Evolutionary conservation across 177 flowering plant species (phyloP).

Genomic region (Telopea speciosissima): DNA sequence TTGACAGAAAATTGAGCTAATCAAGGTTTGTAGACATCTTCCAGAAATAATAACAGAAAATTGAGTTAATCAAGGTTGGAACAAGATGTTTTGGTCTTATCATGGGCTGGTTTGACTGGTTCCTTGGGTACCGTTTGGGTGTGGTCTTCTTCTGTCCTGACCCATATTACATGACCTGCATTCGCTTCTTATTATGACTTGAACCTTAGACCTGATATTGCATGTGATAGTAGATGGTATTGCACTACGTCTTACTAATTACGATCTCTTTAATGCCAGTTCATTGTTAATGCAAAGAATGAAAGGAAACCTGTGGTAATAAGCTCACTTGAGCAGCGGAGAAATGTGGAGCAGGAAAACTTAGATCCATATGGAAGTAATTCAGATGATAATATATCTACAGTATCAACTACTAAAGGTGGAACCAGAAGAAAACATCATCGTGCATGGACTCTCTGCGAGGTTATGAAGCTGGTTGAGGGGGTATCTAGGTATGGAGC

Average conservation of each 20-base stretch:
- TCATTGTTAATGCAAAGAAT: slow-evolving; percentile 23
- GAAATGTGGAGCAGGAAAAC: slow-evolving; percentile 22
- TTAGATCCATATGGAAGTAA: slow-evolving; percentile 34
- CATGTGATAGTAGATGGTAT: background rate
- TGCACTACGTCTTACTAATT: background rate
- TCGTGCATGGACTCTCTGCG: slow-evolving; percentile 83
- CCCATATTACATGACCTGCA: background rate
- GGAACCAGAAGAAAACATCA: slow-evolving; percentile 88
- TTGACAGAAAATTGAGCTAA: background rate
- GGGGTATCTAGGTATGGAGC: slow-evolving; percentile 90
- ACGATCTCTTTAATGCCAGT: slow-evolving; percentile 22
- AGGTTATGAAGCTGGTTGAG: slow-evolving; percentile 86
- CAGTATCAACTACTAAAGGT: slow-evolving; percentile 55
- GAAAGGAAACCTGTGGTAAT: slow-evolving; percentile 18
- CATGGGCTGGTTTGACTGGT: background rate
- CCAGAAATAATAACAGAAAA: too few relatives aligned
- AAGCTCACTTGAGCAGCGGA: slow-evolving; percentile 20
- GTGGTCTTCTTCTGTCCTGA: background rate
- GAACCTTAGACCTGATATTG: background rate
- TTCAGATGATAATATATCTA: slow-evolving; percentile 38
- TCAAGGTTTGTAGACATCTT: background rate
- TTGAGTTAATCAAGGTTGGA: background rate
- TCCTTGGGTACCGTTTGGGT: background rate
- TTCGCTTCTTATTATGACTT: background rate
- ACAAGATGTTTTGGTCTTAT: background rate